These are phyloP conservation scores for Diospyros lotus DNA, from an alignment of 148 eudicot genomes.

Conservation along the genomic window DNA sequence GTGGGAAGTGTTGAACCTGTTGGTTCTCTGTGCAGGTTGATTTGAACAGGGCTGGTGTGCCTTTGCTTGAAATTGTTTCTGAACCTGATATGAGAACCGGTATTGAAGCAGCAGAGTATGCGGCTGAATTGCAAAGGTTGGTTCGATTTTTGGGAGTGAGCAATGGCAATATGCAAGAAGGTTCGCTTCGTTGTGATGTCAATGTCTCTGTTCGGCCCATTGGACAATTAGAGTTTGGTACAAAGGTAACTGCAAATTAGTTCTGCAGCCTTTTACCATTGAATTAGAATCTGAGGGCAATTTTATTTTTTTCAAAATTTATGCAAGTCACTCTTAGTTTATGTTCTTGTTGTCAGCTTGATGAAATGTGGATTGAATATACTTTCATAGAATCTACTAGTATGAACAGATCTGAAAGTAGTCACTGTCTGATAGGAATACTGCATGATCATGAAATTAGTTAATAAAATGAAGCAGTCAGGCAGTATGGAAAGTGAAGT, in stretches of 20 bases:
- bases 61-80: constrained; percentile 95
- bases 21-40: constrained; percentile 61
- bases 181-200: constrained; percentile 95
- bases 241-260: constrained; percentile 55
- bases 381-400: background rate
- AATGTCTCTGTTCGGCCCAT: constrained; percentile 83
- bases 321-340: background rate
- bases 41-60: constrained; percentile 95
- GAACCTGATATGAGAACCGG: constrained; percentile 99
- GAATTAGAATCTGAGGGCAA: background rate
- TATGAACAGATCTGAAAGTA: background rate
- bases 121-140: constrained; percentile 88
- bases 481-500: too few relatives aligned
- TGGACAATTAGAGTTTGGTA: constrained; percentile 87
- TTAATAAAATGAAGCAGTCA: too few relatives aligned
- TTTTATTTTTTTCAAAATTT: background rate
- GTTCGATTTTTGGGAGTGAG: constrained; percentile 91
- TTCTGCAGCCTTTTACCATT: background rate
- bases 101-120: constrained; percentile 97
- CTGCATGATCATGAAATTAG: background rate
- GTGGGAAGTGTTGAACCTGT: background rate
- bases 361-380: background rate
- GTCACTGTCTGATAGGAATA: background rate
- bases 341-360: constrained; percentile 3
- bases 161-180: constrained; percentile 99